A percentile compares a stretch with the other conserved stretches of the same genome.
Conservation (phyloP, 2,329 filamentous ascomycete genomes). For the Phialocephala sp. region DNA sequence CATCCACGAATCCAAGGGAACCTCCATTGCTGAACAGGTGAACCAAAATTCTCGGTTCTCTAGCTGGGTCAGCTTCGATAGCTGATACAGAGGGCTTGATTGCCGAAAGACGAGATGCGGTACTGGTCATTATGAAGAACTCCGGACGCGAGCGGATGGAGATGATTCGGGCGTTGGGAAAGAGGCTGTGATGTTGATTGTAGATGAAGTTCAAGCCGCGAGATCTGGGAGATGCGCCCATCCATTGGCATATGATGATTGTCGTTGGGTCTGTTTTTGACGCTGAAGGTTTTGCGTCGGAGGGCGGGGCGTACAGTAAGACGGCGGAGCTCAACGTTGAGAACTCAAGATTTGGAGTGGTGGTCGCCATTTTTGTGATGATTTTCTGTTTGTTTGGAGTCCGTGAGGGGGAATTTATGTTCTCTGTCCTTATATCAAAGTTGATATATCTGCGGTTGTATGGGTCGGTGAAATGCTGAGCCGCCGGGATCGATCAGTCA, state of each 20-base stretch:
- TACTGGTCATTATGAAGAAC: conserved; percentile 26
- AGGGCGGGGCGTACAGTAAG: conserved; percentile 25
- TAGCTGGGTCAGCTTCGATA: conserved; percentile 19
- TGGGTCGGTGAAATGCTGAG: too few relatives aligned
- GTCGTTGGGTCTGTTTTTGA: conserved; percentile 24
- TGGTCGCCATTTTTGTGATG: background rate
- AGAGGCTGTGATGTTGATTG: conserved; percentile 25
- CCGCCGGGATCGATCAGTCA: too few relatives aligned
- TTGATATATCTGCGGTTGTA: too few relatives aligned
- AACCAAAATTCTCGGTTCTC: conserved; percentile 22
- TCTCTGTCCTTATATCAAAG: too few relatives aligned
- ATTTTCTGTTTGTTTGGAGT: too few relatives aligned
- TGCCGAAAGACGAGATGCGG: conserved; percentile 17
- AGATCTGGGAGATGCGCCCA: conserved; percentile 29
- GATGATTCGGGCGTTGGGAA: conserved; percentile 28
- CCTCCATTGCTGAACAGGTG: conserved; percentile 34
- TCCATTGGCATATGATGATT: conserved; percentile 32
- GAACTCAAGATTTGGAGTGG: conserved; percentile 22
- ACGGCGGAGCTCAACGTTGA: conserved; percentile 22
- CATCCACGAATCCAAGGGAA: conserved; percentile 19
- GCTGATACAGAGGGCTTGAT: conserved; percentile 23
- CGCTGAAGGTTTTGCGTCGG: background rate
- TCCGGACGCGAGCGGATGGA: conserved; percentile 18
- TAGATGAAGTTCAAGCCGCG: conserved; percentile 27
- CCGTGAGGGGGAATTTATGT: too few relatives aligned